phyloP scores from a whole-genome alignment of 1,139 yeast genomes.

The Saccharomyces hybrid region DNA sequence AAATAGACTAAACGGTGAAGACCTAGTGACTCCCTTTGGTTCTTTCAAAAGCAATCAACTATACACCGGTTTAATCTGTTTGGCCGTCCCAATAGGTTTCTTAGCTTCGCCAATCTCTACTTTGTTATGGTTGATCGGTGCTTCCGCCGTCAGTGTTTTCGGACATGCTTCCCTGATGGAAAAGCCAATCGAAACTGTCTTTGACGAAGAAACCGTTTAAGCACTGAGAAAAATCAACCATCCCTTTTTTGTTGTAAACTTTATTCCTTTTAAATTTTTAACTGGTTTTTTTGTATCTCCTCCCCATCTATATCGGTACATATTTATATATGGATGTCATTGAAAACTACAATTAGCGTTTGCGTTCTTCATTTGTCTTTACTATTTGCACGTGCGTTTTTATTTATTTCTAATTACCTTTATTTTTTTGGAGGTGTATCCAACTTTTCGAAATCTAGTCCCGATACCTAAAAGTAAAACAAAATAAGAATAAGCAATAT shows the following conservation, averaged over 20 bases:
- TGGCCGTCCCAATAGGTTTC: constrained; percentile 82
- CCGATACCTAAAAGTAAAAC: no score
- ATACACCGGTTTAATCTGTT: constrained; percentile 73
- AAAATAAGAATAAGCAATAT: no score
- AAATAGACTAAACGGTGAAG: constrained; percentile 70
- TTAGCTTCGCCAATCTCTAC: constrained; percentile 92
- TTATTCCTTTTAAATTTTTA: background rate
- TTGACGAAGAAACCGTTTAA: constrained; percentile 70
- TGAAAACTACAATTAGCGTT: no score
- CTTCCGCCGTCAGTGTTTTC: constrained; percentile 77
- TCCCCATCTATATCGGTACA: background rate
- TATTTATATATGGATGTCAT: background rate
- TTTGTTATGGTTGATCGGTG: constrained; percentile 93
- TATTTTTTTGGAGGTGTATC: no score
- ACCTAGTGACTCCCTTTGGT: constrained; percentile 61
- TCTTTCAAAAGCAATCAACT: constrained; percentile 73
- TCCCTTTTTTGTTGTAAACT: background rate
- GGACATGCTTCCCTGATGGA: constrained; percentile 94
- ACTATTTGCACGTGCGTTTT: no score
- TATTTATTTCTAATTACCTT: no score
- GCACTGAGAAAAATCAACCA: background rate
- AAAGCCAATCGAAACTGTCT: constrained; percentile 95
- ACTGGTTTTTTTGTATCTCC: no score
- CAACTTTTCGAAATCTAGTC: no score
- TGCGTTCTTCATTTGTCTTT: no score